These are phyloP conservation scores for Botrytis fragariae DNA, from an alignment of 2,329 filamentous ascomycete species.

Conservation along the genomic window DNA sequence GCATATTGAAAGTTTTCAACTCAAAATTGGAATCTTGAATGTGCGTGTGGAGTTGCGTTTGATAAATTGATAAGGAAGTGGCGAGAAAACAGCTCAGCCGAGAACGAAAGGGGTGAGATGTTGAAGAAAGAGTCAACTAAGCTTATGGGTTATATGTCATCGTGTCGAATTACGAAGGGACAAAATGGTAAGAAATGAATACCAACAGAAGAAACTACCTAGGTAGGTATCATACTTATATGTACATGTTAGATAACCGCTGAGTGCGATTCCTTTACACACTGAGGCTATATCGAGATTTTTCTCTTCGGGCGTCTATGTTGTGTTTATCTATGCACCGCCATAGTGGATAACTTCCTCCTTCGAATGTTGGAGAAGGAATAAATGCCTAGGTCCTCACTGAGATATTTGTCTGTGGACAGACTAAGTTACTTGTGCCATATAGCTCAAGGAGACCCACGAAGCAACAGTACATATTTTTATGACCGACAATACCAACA, in stretches of 20 bases:
- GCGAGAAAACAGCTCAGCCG: neutral
- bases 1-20: neutral
- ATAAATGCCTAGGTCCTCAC: neutral
- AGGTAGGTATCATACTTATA: neutral
- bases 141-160: neutral
- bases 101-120: neutral
- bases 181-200: neutral
- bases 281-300: neutral
- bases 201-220: neutral
- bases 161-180: neutral
- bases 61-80: neutral
- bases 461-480: neutral
- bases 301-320: neutral
- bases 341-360: neutral
- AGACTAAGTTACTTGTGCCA: neutral
- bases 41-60: neutral
- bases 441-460: neutral
- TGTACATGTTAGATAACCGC: neutral
- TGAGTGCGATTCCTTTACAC: neutral
- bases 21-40: neutral
- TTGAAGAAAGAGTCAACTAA: neutral
- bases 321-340: neutral
- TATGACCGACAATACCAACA: no score
- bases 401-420: neutral
- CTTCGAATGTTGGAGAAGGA: neutral